Percentiles rank a stretch among this genome's conserved stretches.
Evolutionary conservation across 2,329 filamentous ascomycete genomes (phyloP).

Genomic region (Curvularia lunata): DNA sequence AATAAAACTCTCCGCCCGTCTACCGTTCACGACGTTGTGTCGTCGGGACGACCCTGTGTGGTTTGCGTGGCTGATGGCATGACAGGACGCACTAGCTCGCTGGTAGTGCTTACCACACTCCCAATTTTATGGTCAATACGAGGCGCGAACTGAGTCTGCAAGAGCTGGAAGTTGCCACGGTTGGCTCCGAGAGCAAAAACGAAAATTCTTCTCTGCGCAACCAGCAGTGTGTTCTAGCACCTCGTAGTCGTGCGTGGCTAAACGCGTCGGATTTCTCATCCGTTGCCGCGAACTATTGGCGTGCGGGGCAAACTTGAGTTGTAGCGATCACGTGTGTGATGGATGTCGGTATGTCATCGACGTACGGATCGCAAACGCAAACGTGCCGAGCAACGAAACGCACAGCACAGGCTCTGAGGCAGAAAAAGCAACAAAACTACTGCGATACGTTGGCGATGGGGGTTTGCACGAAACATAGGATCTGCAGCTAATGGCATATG

Average conservation of each 20-base stretch:
- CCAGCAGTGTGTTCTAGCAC: not conserved
- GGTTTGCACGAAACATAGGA: not conserved
- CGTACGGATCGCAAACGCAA: not conserved
- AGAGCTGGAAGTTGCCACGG: not conserved
- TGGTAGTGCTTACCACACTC: not conserved
- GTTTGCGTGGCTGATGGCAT: not conserved
- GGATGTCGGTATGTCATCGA: constrained; percentile 5
- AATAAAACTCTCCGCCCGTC: not conserved
- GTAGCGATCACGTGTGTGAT: not conserved
- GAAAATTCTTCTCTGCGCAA: not conserved
- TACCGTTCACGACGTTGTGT: not conserved
- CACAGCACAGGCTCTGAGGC: not conserved
- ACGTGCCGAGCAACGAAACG: not conserved
- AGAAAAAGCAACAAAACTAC: not conserved
- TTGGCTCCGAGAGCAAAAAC: not conserved
- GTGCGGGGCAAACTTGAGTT: not conserved
- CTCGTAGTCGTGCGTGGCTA: not conserved
- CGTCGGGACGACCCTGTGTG: not conserved
- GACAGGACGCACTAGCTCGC: not conserved
- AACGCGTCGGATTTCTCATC: not conserved
- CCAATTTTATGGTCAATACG: not conserved
- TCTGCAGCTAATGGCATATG: not conserved
- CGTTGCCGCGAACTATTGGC: not conserved
- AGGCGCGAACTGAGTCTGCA: not conserved
- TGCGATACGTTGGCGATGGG: not conserved